A percentile compares a stretch with the other conserved stretches of the same genome.
Evolutionary conservation across 2,329 filamentous ascomycete species (phyloP).

Genomic region (Chlorencoelia australis): DNA sequence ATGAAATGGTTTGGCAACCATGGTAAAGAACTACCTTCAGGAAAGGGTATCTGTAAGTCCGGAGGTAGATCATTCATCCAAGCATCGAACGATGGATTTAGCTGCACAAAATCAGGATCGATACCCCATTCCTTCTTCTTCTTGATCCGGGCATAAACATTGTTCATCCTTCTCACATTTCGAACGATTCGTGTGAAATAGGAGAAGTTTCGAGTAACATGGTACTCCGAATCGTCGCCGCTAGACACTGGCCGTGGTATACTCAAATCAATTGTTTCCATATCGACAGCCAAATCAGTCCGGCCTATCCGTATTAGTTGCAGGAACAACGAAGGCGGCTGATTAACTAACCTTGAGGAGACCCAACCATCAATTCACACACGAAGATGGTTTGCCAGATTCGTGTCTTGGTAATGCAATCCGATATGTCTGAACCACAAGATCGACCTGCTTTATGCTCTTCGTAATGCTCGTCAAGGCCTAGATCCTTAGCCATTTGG

Average conservation of each 20-base stretch:
- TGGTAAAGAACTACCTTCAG: conserved; percentile 67
- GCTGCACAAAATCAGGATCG: conserved; percentile 70
- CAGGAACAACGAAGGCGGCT: background rate
- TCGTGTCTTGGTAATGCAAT: conserved; percentile 76
- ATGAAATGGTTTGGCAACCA: conserved; percentile 82
- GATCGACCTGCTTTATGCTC: conserved; percentile 62
- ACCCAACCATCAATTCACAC: conserved; percentile 86
- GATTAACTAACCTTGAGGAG: conserved; percentile 64
- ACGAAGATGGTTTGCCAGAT: conserved; percentile 85
- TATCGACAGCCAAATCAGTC: conserved; percentile 65
- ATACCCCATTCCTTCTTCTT: conserved; percentile 77
- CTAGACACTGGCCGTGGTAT: conserved; percentile 54
- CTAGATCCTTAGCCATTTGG: conserved; percentile 86
- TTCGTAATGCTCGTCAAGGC: conserved; percentile 76
- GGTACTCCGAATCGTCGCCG: conserved; percentile 64
- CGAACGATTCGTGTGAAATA: conserved; percentile 70
- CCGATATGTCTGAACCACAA: conserved; percentile 59
- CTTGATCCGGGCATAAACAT: conserved; percentile 62
- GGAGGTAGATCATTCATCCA: conserved; percentile 71
- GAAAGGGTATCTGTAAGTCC: conserved; percentile 70
- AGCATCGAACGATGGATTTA: conserved; percentile 65
- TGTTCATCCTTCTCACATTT: conserved; percentile 69
- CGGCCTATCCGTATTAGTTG: conserved; percentile 44
- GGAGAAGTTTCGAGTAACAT: conserved; percentile 73
- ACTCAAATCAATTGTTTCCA: conserved; percentile 66